These are phyloP conservation scores for Mortierella sp. DNA, from an alignment of 371 early-diverging fungal genomes.

Conservation along the genomic window DNA sequence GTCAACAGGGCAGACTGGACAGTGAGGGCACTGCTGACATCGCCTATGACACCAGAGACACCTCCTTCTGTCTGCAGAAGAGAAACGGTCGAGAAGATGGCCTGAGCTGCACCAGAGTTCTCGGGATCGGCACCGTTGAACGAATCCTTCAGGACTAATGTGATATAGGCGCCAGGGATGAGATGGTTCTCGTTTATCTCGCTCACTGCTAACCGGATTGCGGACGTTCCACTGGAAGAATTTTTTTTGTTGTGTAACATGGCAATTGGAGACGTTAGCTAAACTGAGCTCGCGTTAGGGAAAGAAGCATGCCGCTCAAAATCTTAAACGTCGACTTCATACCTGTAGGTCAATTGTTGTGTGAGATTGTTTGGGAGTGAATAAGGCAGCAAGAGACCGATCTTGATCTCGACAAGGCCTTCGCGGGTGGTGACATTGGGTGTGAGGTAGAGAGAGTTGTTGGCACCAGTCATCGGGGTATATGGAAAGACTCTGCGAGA, in stretches of 20 bases:
- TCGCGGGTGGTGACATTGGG: constrained; percentile 40
- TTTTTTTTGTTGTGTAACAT: background rate
- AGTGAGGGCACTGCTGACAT: constrained; percentile 72
- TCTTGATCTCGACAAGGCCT: constrained; percentile 62
- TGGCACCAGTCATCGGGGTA: constrained; percentile 48
- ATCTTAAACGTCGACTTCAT: background rate
- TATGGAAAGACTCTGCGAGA: constrained; percentile 34
- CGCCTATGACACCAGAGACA: constrained; percentile 70
- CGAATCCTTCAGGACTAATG: constrained; percentile 70
- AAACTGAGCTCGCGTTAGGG: background rate
- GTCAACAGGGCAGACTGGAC: constrained; percentile 71
- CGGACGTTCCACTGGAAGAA: constrained; percentile 66
- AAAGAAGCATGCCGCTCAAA: background rate
- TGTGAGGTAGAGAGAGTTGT: constrained; percentile 52
- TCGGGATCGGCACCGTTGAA: constrained; percentile 64
- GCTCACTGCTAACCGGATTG: constrained; percentile 71
- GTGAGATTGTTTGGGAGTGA: constrained; percentile 53
- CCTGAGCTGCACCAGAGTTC: constrained; percentile 71
- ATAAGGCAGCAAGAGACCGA: constrained; percentile 70
- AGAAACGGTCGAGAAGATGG: constrained; percentile 72
- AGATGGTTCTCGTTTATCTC: constrained; percentile 66
- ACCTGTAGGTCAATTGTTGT: constrained; percentile 48
- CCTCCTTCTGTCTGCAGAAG: constrained; percentile 63
- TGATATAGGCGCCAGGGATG: constrained; percentile 71
- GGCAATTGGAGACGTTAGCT: background rate